phyloP scores from a whole-genome alignment of 352 stramenopile genomes.

The Phytophthora nicotianae region DNA sequence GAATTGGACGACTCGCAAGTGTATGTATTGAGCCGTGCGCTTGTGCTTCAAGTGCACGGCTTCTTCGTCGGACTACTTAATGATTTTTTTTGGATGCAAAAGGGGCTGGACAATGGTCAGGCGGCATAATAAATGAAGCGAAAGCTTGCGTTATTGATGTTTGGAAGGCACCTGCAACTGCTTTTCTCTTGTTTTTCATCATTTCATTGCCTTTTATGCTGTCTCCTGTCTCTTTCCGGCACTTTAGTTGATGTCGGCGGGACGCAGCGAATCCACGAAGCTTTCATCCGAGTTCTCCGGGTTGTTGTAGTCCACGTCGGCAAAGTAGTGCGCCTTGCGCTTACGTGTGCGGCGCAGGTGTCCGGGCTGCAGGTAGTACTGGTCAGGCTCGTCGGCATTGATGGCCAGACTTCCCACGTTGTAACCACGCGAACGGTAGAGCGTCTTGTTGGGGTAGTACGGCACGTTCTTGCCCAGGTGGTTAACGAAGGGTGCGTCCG shows the following conservation, averaged over 20 bases:
- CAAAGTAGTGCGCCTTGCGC: slow-evolving; percentile 63
- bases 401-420: slow-evolving; percentile 74
- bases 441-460: slow-evolving; percentile 81
- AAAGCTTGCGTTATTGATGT: slow-evolving; percentile 29
- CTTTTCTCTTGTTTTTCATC: slow-evolving; percentile 4
- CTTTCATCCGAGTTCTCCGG: slow-evolving; percentile 45
- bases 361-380: slow-evolving; percentile 84
- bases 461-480: slow-evolving; percentile 68
- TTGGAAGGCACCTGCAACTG: slow-evolving; percentile 5
- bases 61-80: slow-evolving; percentile 25
- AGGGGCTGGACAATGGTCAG: background rate
- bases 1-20: slow-evolving; percentile 11
- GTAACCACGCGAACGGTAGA: slow-evolving; percentile 82
- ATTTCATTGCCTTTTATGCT: slow-evolving; percentile 3
- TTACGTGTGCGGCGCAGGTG: slow-evolving; percentile 76
- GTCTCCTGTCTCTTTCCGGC: background rate
- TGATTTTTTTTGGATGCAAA: slow-evolving; percentile 24
- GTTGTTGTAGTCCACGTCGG: slow-evolving; percentile 89
- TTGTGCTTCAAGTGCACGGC: slow-evolving; percentile 7
- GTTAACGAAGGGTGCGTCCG: slow-evolving; percentile 72
- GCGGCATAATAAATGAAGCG: slow-evolving; percentile 38
- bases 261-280: slow-evolving; percentile 59
- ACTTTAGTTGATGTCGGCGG: slow-evolving; percentile 66
- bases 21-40: slow-evolving; percentile 41
- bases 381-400: slow-evolving; percentile 65